phyloP scores from a whole-genome alignment of 192 early-diverging fungal species.

The Coemansia sp. region DNA sequence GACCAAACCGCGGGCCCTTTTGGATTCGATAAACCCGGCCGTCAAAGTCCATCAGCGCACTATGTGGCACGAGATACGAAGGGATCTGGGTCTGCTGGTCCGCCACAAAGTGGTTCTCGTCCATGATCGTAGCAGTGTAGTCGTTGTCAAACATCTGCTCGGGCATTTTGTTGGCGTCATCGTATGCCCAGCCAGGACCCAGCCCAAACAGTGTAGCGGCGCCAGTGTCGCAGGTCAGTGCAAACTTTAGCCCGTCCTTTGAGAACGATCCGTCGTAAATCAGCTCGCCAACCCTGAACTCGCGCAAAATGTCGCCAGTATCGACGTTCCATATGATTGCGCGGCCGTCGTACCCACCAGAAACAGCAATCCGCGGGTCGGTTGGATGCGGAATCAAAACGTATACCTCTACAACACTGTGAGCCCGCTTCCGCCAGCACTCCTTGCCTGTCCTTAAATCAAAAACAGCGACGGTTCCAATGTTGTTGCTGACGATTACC shows the following conservation, averaged over 20 bases:
- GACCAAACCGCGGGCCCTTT: constrained; percentile 59
- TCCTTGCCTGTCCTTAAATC: constrained; percentile 64
- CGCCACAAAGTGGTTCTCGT: constrained; percentile 64
- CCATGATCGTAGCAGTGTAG: constrained; percentile 66
- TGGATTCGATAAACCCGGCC: constrained; percentile 66
- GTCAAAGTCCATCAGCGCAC: constrained; percentile 64
- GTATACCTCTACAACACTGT: constrained; percentile 62
- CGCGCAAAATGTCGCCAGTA: constrained; percentile 57
- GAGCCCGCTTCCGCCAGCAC: constrained; percentile 32
- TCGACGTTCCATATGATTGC: constrained; percentile 79
- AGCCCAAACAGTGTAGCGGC: constrained; percentile 71
- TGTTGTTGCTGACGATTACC: constrained; percentile 66
- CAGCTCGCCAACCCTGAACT: constrained; percentile 55
- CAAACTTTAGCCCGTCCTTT: constrained; percentile 72
- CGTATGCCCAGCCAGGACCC: constrained; percentile 50
- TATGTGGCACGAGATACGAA: constrained; percentile 63
- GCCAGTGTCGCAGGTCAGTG: constrained; percentile 68
- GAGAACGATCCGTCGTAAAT: constrained; percentile 76
- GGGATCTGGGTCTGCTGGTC: constrained; percentile 72
- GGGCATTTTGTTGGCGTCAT: constrained; percentile 52
- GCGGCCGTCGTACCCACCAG: constrained; percentile 80
- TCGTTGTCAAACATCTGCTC: constrained; percentile 82
- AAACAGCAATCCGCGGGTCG: constrained; percentile 69
- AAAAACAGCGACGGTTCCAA: constrained; percentile 67
- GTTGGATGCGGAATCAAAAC: constrained; percentile 73